phyloP scores from a whole-genome alignment of 441 rosid genomes.

The Raphanus hybrid region DNA sequence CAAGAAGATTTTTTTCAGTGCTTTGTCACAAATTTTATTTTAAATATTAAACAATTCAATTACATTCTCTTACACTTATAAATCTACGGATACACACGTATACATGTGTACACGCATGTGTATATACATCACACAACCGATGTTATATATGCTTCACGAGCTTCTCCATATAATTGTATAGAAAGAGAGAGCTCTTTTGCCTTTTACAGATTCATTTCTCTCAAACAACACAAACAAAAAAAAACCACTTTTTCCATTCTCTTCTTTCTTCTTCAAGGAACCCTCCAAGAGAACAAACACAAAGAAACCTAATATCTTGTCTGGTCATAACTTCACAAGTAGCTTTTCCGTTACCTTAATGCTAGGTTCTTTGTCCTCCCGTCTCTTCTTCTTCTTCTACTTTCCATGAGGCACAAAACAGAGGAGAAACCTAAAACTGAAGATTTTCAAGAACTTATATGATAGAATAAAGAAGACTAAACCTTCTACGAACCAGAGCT shows the following conservation, averaged over 20 bases:
- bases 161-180: constrained; percentile 23
- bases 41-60: neutral
- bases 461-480: constrained; percentile 28
- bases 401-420: constrained; percentile 11
- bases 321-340: constrained; percentile 37
- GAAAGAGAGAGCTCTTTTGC: constrained; percentile 28
- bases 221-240: neutral
- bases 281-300: constrained; percentile 23
- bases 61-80: constrained; percentile 41
- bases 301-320: constrained; percentile 34
- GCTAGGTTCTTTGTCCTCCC: constrained; percentile 28
- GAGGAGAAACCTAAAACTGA: neutral
- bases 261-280: constrained; percentile 35
- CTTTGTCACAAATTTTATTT: constrained; percentile 15
- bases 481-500: constrained; percentile 24
- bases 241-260: neutral
- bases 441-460: constrained; percentile 20
- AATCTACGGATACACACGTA: constrained; percentile 43
- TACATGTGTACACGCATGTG: constrained; percentile 31
- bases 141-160: constrained; percentile 29
- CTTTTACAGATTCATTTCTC: constrained; percentile 22
- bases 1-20: constrained; percentile 33
- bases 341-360: constrained; percentile 18
- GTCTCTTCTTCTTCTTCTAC: constrained; percentile 21
- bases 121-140: constrained; percentile 27